phyloP scores from a whole-genome alignment of 2,329 filamentous ascomycete genomes.

The Sphaceloma murrayae region DNA sequence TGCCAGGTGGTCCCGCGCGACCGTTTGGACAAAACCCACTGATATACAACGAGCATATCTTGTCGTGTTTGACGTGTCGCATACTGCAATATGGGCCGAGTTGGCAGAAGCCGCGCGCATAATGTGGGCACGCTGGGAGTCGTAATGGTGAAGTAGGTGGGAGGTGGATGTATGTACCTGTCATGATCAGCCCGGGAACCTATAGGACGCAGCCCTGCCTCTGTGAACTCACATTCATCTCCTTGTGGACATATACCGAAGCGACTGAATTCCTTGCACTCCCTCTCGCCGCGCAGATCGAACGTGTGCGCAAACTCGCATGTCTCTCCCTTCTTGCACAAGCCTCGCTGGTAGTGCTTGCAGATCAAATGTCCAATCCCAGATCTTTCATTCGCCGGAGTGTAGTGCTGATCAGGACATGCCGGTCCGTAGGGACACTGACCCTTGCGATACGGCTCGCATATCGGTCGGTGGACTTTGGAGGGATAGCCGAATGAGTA shows the following conservation, averaged over 20 bases:
- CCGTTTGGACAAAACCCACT: slow-evolving; percentile 92
- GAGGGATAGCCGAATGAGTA: slow-evolving; percentile 28
- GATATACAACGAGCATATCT: slow-evolving; percentile 74
- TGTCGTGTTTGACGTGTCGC: slow-evolving; percentile 68
- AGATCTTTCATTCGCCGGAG: slow-evolving; percentile 36
- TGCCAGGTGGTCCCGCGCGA: slow-evolving; percentile 26
- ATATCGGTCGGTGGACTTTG: slow-evolving; percentile 50
- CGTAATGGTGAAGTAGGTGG: slow-evolving; percentile 53
- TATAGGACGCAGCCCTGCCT: too few relatives aligned
- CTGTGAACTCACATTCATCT: slow-evolving; percentile 67
- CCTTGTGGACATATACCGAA: slow-evolving; percentile 95
- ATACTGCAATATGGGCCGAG: slow-evolving; percentile 80
- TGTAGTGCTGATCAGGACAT: slow-evolving; percentile 74
- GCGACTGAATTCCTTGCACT: slow-evolving; percentile 91
- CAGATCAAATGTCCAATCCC: slow-evolving; percentile 59
- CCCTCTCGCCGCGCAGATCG: slow-evolving; percentile 95
- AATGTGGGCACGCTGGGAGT: slow-evolving; percentile 66
- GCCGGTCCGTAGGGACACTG: slow-evolving; percentile 76
- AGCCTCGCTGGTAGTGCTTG: slow-evolving; percentile 95
- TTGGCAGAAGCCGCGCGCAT: slow-evolving; percentile 89
- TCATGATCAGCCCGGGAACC: too few relatives aligned
- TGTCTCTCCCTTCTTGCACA: slow-evolving; percentile 93
- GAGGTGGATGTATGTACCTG: slow-evolving; percentile 35
- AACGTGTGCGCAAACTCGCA: slow-evolving; percentile 99
- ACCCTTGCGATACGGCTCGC: slow-evolving; percentile 75